phyloP scores from a whole-genome alignment of 2,329 filamentous ascomycete genomes.

The Neoscytalidium dimidiatum region DNA sequence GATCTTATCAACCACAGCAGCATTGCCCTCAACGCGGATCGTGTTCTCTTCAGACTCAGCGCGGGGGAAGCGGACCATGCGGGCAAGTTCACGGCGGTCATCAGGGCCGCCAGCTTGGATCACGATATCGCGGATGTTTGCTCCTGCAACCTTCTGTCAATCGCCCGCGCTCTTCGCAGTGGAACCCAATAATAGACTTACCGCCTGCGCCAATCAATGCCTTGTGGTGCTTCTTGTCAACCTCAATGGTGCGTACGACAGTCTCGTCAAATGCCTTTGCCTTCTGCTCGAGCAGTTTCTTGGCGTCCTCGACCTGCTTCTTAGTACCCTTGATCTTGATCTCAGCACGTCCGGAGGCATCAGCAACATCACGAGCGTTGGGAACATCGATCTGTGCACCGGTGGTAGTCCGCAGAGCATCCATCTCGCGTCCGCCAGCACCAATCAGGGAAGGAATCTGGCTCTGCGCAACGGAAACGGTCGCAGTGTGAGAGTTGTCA shows the following conservation, averaged over 20 bases:
- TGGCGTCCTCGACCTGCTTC: constrained; percentile 84
- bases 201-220: constrained; percentile 85
- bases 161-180: constrained; percentile 41
- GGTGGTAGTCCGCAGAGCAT: constrained; percentile 80
- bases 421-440: constrained; percentile 85
- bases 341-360: constrained; percentile 70
- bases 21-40: constrained; percentile 86
- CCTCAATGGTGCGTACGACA: constrained; percentile 78
- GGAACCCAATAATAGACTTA: constrained; percentile 54
- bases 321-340: constrained; percentile 93
- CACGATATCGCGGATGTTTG: constrained; percentile 84
- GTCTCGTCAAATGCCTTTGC: constrained; percentile 86
- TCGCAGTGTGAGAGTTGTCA: constrained; percentile 80
- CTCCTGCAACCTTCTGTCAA: constrained; percentile 57
- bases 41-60: constrained; percentile 78
- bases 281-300: constrained; percentile 86
- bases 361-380: constrained; percentile 69
- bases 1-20: constrained; percentile 85
- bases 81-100: constrained; percentile 78
- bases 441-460: constrained; percentile 95
- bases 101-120: constrained; percentile 85
- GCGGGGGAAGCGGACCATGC: constrained; percentile 93
- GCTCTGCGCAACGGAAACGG: constrained; percentile 83
- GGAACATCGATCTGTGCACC: constrained; percentile 93
- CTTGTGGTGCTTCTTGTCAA: constrained; percentile 94